Evolutionary conservation across 106 monocot species (phyloP), one percentile per base, ranked within the genome.

Genomic region (Amphibolis antarctica): DNA sequence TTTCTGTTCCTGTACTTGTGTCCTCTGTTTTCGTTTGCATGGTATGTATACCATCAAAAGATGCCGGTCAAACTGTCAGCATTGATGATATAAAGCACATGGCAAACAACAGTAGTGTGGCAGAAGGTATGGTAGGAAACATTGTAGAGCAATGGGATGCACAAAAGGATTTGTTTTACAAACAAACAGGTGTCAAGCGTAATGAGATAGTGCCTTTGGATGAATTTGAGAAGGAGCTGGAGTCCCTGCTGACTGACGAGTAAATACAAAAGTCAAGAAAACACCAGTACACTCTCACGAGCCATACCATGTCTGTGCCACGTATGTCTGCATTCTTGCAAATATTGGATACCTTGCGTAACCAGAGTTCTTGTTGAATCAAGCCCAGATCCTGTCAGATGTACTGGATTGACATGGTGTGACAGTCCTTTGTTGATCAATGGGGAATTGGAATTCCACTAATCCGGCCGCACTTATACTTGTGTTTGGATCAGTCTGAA

Each of bases 71-170:
- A 11, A 68, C 36, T 18, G 63, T 78, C 42, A 64, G 69, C n/a
- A 61, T 85, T 19, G 71, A 74, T 36, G 84, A 89, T 68, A 69
- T 80, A 52, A 82, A 73, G 25, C 82, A 82, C 44, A 82, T 85
- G 29, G 49, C 60, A 54, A 74, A 79, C 44, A 46, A 75, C 9
- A 62, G 68, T 44, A 82, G 71, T 20, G 43, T 27, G 18, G 68
- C 66, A 9, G 79, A 74, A 10, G 69, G 77, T 30, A 58, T 26
- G 70, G 66, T 82, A 20, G 75, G 82, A 23, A 63, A 73, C 20
- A 69, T 80, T 30, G 75, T 85, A 53, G 58, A 73, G 23, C 66
- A 82, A 62, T 89, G 89, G 89, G 62, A 85, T 70, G 58, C 71
- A 5, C 79, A 89, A 55, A 89, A 85, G 70, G 82, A 79, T 21